Evolutionary conservation across 2,329 filamentous ascomycete genomes (phyloP).

Genomic region (Penicillium sp.): DNA sequence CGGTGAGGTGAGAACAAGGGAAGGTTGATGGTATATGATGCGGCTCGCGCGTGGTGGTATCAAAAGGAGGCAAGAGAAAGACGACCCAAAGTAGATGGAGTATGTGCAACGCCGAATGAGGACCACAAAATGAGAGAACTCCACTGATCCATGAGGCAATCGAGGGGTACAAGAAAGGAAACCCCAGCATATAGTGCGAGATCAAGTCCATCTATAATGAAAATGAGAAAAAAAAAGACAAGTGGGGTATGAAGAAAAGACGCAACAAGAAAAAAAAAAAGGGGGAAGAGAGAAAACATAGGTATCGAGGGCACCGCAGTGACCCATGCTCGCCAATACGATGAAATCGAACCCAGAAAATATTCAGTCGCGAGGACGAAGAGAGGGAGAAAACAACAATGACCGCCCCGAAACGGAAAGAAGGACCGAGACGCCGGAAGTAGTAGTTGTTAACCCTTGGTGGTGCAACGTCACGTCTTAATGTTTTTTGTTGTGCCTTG

Average conservation of each 20-base stretch:
- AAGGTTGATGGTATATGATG: slow-evolving; percentile 17
- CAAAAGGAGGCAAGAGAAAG: slow-evolving; percentile 22
- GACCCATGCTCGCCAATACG: slow-evolving; percentile 17
- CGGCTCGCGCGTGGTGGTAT: slow-evolving; percentile 31
- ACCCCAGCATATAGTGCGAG: slow-evolving; percentile 23
- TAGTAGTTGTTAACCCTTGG: too few species aligned
- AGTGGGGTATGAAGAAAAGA: slow-evolving; percentile 36
- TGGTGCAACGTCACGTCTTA: too few species aligned
- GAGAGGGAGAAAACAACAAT: too few species aligned
- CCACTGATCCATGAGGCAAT: slow-evolving; percentile 20
- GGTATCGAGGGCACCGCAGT: too few species aligned
- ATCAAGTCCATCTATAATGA: slow-evolving; percentile 30
- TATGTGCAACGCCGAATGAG: slow-evolving; percentile 17
- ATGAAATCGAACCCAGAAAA: slow-evolving; percentile 3
- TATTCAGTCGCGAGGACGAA: slow-evolving; percentile 2
- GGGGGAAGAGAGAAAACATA: slow-evolving; percentile 7
- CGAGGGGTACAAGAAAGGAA: slow-evolving; percentile 8
- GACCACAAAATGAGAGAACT: slow-evolving; percentile 20
- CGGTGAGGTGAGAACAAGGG: slow-evolving; percentile 11
- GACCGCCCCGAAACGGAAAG: too few species aligned
- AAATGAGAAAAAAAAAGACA: slow-evolving; percentile 21
- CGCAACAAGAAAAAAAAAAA: background rate
- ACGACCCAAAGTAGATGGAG: slow-evolving; percentile 1
- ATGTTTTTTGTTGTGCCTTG: too few species aligned
- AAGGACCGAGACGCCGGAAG: too few species aligned